These are phyloP conservation scores for Arthroderma uncinatum DNA, from an alignment of 2,329 filamentous ascomycete genomes.

Conservation along the genomic window DNA sequence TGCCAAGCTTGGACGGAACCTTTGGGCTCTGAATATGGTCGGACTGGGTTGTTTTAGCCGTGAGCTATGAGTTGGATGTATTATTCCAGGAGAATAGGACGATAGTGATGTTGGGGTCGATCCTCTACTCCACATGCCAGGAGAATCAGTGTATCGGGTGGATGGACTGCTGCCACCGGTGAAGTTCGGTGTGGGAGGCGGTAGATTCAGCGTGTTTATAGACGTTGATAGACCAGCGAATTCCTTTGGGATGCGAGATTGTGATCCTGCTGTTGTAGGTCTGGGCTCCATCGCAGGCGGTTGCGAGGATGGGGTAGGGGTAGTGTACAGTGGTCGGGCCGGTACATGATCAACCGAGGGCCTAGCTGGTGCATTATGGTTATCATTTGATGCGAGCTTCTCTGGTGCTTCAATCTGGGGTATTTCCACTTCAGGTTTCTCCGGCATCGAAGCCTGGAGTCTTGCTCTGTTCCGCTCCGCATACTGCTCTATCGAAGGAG, in stretches of 20 bases:
- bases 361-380: background rate
- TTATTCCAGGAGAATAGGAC: conserved; percentile 39
- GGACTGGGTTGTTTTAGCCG: conserved; percentile 28
- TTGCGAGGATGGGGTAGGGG: background rate
- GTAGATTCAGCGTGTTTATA: conserved; percentile 26
- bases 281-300: conserved; percentile 2
- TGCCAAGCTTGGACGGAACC: conserved; percentile 11
- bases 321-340: background rate
- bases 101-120: conserved; percentile 42
- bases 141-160: conserved; percentile 37
- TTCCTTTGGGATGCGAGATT: conserved; percentile 26
- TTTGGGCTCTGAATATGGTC: conserved; percentile 28
- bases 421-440: background rate
- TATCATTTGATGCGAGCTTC: background rate
- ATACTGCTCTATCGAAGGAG: conserved; percentile 31
- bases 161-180: conserved; percentile 35
- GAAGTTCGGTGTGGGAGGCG: conserved; percentile 30
- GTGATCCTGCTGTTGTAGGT: background rate
- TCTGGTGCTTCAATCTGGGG: background rate
- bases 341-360: background rate
- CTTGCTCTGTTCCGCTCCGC: conserved; percentile 10
- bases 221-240: conserved; percentile 29
- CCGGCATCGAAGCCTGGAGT: background rate
- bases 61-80: conserved; percentile 31
- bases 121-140: conserved; percentile 36